Evolutionary conservation across 202 grass and related monocot species (phyloP), one percentile per base, ranked within the genome.

Genomic region (Dendrocalamus latiflorus): DNA sequence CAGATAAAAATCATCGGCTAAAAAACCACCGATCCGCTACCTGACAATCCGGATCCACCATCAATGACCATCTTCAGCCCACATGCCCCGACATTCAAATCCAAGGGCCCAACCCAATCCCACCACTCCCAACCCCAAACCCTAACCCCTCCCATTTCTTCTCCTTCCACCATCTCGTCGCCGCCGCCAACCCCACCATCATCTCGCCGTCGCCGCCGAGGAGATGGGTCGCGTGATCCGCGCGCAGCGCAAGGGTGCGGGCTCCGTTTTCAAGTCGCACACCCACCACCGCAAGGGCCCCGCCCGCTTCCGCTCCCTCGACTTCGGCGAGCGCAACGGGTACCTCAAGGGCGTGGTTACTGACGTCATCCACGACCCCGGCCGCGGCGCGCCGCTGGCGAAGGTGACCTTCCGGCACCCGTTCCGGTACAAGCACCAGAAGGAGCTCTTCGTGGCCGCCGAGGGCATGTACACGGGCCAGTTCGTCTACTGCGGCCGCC

Each of bases 351-450:
- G 92, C 26, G 92, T 94, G 5, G 48, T 50, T 4, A 50, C 48
- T 0, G 92, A 94, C 30, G 84, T 94, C 69, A 88, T 94, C 84
- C 92, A 94, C 47, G 92, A 94, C 81, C 92, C 92, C 0, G 92
- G 89, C 12, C 92, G 89, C 2, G 89, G 92, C 7, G 89, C 87
- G 8, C 87, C 87, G 6, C 92, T 92, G 2, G 92, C 92, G 18
- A 90, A 88, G 72, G 92, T 94, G 26, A 92, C 89, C 5, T 94
- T 94, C 84, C 87, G 89, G 39, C 92, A 94, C 63, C 92, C 89
- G 13, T 94, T 94, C 81, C 86, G 92, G 65, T 94, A 91, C 89
- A 87, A 91, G 84, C 89, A 91, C 43, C 89, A 94, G 89, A 94
- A 94, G 81, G 92, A 94, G 63, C 89, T 91, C 9, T 94, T 94